These are phyloP conservation scores for Fraxinus excelsior DNA, from an alignment of 257 asterid genomes.

Conservation along the genomic window DNA sequence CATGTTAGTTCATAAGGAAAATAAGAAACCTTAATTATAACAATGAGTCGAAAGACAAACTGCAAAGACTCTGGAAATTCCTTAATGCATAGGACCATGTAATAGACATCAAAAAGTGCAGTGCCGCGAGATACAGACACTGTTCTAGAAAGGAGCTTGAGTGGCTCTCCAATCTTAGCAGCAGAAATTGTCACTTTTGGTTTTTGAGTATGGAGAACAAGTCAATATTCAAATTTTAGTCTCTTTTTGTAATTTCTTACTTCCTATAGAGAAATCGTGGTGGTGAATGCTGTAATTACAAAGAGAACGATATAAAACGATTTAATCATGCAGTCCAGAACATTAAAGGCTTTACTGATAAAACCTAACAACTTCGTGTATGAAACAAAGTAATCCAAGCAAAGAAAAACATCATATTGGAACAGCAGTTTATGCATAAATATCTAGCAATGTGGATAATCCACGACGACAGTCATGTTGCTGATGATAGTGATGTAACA, in stretches of 20 bases:
- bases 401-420: not conserved
- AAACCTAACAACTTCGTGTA: not conserved
- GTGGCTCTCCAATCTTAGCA: not conserved
- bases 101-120: not conserved
- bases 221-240: not conserved
- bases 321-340: slow-evolving; percentile 4
- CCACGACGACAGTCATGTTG: not conserved
- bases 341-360: not conserved
- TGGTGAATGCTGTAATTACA: not conserved
- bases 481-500: not conserved
- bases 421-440: not conserved
- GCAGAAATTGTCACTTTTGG: not conserved
- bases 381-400: not conserved
- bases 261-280: not conserved
- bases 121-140: not conserved
- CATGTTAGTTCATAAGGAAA: too few relatives aligned
- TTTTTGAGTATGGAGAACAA: not conserved
- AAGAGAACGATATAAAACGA: slow-evolving; percentile 3
- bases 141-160: not conserved
- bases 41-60: not conserved
- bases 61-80: not conserved
- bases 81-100: not conserved
- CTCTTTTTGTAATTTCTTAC: not conserved
- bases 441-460: not conserved
- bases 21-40: too few relatives aligned